These are phyloP conservation scores for Suillus occidentalis DNA, from an alignment of 768 basidiomycete species.

Conservation along the genomic window DNA sequence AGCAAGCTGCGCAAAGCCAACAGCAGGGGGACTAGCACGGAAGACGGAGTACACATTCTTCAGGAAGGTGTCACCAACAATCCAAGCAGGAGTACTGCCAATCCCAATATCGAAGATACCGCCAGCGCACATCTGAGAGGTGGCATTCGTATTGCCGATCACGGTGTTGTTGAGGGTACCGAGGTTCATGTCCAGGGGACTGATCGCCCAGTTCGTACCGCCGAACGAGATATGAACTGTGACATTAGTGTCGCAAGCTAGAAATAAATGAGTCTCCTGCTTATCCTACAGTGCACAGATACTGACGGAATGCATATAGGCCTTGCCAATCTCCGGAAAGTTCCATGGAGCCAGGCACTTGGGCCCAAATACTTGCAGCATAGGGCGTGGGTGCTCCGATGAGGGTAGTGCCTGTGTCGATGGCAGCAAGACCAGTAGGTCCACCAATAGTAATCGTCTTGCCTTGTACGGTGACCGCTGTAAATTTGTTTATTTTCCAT, in stretches of 20 bases:
- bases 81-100: constrained; percentile 51
- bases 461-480: constrained; percentile 64
- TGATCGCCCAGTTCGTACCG: constrained; percentile 76
- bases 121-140: constrained; percentile 48
- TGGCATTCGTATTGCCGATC: constrained; percentile 26
- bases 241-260: constrained; percentile 72
- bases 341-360: constrained; percentile 56
- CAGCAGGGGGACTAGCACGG: constrained; percentile 27
- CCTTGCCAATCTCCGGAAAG: constrained; percentile 53
- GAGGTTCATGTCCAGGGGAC: constrained; percentile 75
- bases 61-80: constrained; percentile 74
- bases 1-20: constrained; percentile 31
- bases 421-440: constrained; percentile 59
- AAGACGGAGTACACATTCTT: constrained; percentile 35
- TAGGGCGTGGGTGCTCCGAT: constrained; percentile 78
- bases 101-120: constrained; percentile 74
- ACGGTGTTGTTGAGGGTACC: constrained; percentile 40
- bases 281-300: neutral
- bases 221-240: constrained; percentile 72
- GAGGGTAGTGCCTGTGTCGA: constrained; percentile 94
- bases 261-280: constrained; percentile 7
- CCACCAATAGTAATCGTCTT: constrained; percentile 43
- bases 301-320: constrained; percentile 78
- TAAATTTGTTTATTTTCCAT: constrained; percentile 1
- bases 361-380: constrained; percentile 61